Conservation (phyloP, 2,329 filamentous ascomycete genomes). For the Metarhizium album region DNA sequence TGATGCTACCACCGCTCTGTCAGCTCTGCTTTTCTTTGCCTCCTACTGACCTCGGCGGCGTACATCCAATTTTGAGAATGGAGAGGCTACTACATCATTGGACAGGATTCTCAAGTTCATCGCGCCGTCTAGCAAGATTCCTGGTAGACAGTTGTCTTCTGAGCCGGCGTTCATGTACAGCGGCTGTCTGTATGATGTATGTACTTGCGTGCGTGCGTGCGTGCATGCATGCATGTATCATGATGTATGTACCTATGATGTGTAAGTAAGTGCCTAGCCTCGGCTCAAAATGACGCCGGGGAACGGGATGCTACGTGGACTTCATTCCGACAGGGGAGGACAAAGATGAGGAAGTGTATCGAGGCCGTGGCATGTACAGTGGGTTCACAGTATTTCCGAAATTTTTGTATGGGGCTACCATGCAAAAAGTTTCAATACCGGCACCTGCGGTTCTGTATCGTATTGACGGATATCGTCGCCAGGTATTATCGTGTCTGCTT, state of each 20-base stretch:
- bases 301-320: conserved; percentile 1
- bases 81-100: not conserved
- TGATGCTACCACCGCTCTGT: not conserved
- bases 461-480: not conserved
- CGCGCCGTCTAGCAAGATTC: not conserved
- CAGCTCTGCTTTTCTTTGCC: not conserved
- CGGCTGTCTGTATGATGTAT: too few species aligned
- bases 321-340: not conserved
- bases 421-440: too few species aligned
- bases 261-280: not conserved
- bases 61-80: not conserved
- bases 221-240: not conserved
- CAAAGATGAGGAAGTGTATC: not conserved
- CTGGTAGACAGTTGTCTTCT: not conserved
- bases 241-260: too few species aligned
- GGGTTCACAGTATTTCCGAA: too few species aligned
- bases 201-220: too few species aligned
- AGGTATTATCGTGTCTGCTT: not conserved
- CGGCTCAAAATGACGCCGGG: conserved; percentile 7
- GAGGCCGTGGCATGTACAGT: not conserved
- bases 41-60: not conserved
- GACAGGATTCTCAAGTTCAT: not conserved
- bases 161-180: not conserved
- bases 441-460: too few species aligned
- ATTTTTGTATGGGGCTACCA: too few species aligned